Evolutionary conservation across 176 grass and related monocot genomes (phyloP), one percentile per base, ranked within the genome.

Genomic region (Canna indica): DNA sequence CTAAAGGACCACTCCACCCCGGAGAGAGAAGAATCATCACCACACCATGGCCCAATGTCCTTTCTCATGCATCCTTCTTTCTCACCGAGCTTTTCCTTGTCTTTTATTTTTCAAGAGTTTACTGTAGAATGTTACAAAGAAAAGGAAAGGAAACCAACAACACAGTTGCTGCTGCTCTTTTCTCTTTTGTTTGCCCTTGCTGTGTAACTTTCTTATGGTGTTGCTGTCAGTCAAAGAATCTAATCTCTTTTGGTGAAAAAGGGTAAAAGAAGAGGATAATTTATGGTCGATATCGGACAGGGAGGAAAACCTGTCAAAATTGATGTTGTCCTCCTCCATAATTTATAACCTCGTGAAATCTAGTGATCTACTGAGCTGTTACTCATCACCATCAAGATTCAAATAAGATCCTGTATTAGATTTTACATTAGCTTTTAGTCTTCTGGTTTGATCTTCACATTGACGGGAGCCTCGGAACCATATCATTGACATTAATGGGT

Each of bases 21-120:
- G 59, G 64, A 63, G 76, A 82, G 47, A 78, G 73, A 28, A 56
- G 78, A 79, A 82, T 87, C 73, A 67, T 72, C 68, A 70, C 59
- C 36, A 56, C 45, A 68, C 42, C 44, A 7, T 69, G 52, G 45
- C 82, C 28, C 15, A 39, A 50, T 48, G 74, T 75, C 64, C 59
- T 88, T 72, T 74, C 33, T 47, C 73, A 46, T 39, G 59, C 76
- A 63, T 54, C 16, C 57, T 10, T 63, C 74, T 68, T 64, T 68
- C 70, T 59, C 58, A n/a, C 68, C 72, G 28, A 67, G 68, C 72
- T 71, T 71, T 47, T 74, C 63, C 50, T 58, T 15, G 45, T 76
- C 22, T 72, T 56, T 59, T 67, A 59, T 77, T 75, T 64, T 41
- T 72, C 18, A 6, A 48, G 17, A 53, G 20, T 74, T n/a, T 41